Evolutionary conservation across 1,284 basidiomycete species (phyloP), one percentile per base, ranked within the genome.

Genomic region (Cutaneotrichosporon cutaneum): DNA sequence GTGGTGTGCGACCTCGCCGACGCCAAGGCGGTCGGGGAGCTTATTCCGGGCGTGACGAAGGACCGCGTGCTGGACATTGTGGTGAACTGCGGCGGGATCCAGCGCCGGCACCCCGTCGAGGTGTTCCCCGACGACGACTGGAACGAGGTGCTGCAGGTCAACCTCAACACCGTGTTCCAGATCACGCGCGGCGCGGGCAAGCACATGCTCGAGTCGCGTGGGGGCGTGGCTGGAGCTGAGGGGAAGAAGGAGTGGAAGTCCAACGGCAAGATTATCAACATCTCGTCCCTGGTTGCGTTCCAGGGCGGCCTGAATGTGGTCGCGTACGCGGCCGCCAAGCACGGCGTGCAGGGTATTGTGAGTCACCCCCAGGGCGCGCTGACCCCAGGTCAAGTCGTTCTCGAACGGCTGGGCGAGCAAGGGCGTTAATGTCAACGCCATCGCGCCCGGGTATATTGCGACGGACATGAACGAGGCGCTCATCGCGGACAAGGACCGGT

Each of bases 61-160:
- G 84, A 82, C 48, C 67, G 71, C 59, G 81, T 85, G 59, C 88
- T 97, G 67, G 87, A 96, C 76, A 84, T 96, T 68, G 85, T 97
- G 53, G 86, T 97, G 76, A 95, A 97, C 80, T 96, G 93, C 77
- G 94, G 90, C 50, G 94, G 94, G 54, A 96, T 97, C 71, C 93
- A 96, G 78, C 84, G 92, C 72, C 83, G 92, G 77, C 87, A 88
- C 60, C 89, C 90, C 61, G 87, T 87, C 47, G 85, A 91, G 69
- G 84, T 86, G 70, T 97, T 97, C 77, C 82, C 86, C 42, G 92
- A 95, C 76, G 77, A 82, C 53, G 90, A 94, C 76, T 96, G 92
- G 92, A 88, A 94, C 74, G 90, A 93, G 80, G 91, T 92, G 76
- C 66, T 81, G 4, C 79, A 81, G 68, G 81, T 82, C 63, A 81